These are phyloP conservation scores for Claviceps sp. DNA, from an alignment of 2,329 filamentous ascomycete species.

Conservation along the genomic window DNA sequence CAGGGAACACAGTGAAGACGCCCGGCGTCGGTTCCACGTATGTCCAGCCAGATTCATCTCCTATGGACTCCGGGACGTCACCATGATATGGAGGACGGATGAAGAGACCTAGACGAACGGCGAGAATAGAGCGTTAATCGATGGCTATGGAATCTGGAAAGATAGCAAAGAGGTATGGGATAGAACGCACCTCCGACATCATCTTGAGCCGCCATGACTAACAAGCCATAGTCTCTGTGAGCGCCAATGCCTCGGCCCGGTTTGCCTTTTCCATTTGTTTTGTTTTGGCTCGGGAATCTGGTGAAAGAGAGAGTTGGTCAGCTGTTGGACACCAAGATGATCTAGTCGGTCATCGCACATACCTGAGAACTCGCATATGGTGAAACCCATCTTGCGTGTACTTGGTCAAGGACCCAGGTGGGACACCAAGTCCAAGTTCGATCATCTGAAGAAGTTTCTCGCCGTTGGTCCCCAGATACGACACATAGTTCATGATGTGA, in stretches of 20 bases:
- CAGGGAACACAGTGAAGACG: constrained; percentile 36
- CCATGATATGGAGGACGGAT: constrained; percentile 27
- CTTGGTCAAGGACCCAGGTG: constrained; percentile 24
- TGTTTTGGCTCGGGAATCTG: constrained; percentile 20
- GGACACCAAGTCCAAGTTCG: constrained; percentile 29
- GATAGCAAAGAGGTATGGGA: background rate
- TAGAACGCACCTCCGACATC: constrained; percentile 29
- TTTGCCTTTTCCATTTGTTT: constrained; percentile 34
- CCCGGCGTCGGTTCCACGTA: constrained; percentile 31
- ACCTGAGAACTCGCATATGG: constrained; percentile 34
- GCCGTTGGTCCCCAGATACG: constrained; percentile 25
- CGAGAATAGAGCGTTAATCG: background rate
- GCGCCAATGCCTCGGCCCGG: constrained; percentile 36
- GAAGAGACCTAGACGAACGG: constrained; percentile 23
- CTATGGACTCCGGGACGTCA: constrained; percentile 26
- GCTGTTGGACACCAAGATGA: background rate
- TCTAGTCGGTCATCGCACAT: background rate
- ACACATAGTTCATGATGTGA: constrained; percentile 27
- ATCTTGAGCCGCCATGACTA: constrained; percentile 36
- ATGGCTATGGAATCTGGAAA: background rate
- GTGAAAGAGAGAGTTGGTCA: background rate
- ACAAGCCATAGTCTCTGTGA: constrained; percentile 38
- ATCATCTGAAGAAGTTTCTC: constrained; percentile 32
- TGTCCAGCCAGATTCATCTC: constrained; percentile 32
- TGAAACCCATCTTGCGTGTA: constrained; percentile 37